Conservation (phyloP, 2,329 filamentous ascomycete genomes). For the Aspergillus phoenicis region DNA sequence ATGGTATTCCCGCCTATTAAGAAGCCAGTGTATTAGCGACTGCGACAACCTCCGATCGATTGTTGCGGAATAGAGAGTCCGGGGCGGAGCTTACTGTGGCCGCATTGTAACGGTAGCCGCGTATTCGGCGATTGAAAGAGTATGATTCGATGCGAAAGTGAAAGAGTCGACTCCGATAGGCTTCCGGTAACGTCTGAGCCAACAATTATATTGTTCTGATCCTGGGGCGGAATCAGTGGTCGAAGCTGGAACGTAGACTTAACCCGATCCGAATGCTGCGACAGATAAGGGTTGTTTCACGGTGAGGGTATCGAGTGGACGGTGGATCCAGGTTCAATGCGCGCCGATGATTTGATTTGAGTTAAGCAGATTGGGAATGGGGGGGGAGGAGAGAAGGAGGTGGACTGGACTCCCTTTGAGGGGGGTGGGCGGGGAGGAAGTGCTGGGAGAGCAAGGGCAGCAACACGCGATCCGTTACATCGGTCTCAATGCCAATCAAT, state of each 20-base stretch:
- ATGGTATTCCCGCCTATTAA: slow-evolving; percentile 71
- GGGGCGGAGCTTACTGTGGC: slow-evolving; percentile 37
- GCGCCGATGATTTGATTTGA: neutral
- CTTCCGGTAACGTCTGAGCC: neutral
- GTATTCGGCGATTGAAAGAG: slow-evolving; percentile 2
- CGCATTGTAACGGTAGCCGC: slow-evolving; percentile 33
- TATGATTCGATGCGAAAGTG: slow-evolving; percentile 3
- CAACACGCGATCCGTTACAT: slow-evolving; percentile 29
- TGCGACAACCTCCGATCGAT: slow-evolving; percentile 9
- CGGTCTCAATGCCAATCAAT: slow-evolving; percentile 24
- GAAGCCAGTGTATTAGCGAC: slow-evolving; percentile 23
- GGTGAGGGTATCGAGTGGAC: neutral
- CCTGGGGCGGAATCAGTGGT: slow-evolving; percentile 5
- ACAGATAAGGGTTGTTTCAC: neutral
- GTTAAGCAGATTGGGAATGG: neutral
- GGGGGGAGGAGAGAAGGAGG: slow-evolving; percentile 5
- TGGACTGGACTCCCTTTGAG: slow-evolving; percentile 17
- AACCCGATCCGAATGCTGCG: slow-evolving; percentile 5
- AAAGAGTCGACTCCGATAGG: slow-evolving; percentile 2
- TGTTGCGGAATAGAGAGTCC: neutral
- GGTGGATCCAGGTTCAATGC: neutral
- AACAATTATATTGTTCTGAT: slow-evolving; percentile 3
- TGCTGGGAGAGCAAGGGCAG: slow-evolving; percentile 26
- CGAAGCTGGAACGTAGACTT: neutral
- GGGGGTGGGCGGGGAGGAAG: slow-evolving; percentile 18